Base-by-base conservation (phyloP, 768 basidiomycete genomes). In the Tricholoma bakamatsutake region DNA sequence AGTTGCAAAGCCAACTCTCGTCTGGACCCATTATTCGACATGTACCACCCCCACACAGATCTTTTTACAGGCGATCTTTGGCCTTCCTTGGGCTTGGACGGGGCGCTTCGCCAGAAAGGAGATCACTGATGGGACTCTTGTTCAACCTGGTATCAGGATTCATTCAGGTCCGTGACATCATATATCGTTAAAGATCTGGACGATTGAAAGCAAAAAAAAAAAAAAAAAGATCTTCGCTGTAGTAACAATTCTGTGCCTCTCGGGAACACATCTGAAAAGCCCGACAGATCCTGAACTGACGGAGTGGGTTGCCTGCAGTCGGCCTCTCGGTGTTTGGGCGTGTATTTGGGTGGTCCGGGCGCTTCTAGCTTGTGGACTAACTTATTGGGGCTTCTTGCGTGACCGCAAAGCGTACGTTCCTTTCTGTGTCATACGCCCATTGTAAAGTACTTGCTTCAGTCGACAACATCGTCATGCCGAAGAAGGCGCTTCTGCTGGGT, bases 251-350 rank as follows among this genome's bases (percentile, higher is more conserved):
- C 68, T 85, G 9, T 74, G 71, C 7, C 67, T 80, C 33, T 76
- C 80, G 5, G 76, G 69, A 12, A 67, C 80, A 0, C 66, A 71
- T 28, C 71, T 72, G 24, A 70, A 71, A 59, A 85, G 81, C 59
- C 80, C 80, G 2, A 72, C 67, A 0, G 47, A 73, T 35, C 65
- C 68, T 2, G 58, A 54, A 3, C 52, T 71, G 39, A 77, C 74
- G 48, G 87, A 89, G 69, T 86, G 86, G 75, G 61, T 69, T 24
- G 83, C 84, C 0, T 89, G 87, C 59, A 74, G 74, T 43, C 76
- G 81, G 15, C 87, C 87, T 7, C 66, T 89, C 24, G 87, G 88
- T 5, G 69, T 74, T 2, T 89, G 87, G 87, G 79, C 84, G 51
- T 73, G 76, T 34, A 70, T 89, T 4, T 89, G 87, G 87, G 66